These are phyloP conservation scores for Capsicum rhomboideum DNA, from an alignment of 257 asterid genomes.

Conservation along the genomic window DNA sequence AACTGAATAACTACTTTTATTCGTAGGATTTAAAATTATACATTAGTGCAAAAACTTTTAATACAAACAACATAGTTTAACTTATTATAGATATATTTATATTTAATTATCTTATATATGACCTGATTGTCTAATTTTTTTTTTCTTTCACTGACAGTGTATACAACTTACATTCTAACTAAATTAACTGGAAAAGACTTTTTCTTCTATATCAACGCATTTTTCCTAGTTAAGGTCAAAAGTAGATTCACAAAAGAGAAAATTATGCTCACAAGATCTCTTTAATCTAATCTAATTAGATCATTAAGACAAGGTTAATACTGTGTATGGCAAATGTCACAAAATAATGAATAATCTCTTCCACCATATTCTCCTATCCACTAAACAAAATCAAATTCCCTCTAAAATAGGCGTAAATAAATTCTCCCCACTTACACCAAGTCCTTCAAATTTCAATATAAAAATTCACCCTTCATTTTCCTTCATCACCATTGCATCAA, in stretches of 20 bases:
- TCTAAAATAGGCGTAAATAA: background rate
- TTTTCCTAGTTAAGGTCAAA: background rate
- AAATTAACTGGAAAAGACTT: background rate
- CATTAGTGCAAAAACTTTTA: background rate
- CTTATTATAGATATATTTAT: background rate
- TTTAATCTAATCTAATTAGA: background rate
- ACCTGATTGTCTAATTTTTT: background rate
- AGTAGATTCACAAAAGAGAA: background rate
- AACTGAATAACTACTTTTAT: background rate
- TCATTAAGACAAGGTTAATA: background rate
- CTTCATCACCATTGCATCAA: background rate
- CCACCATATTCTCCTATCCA: slow-evolving; percentile 10
- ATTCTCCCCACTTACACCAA: background rate
- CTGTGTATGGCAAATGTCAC: slow-evolving; percentile 1
- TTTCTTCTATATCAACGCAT: background rate
- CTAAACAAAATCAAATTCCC: background rate
- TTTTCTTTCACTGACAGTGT: background rate
- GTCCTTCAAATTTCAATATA: background rate
- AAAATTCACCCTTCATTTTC: background rate
- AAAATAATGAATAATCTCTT: background rate
- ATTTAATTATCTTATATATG: background rate
- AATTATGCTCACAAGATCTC: background rate
- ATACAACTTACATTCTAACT: background rate
- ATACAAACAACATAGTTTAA: background rate
- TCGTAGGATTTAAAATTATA: background rate